Evolutionary conservation across 2,329 filamentous ascomycete genomes (phyloP).

Genomic region (Fusarium sp.): DNA sequence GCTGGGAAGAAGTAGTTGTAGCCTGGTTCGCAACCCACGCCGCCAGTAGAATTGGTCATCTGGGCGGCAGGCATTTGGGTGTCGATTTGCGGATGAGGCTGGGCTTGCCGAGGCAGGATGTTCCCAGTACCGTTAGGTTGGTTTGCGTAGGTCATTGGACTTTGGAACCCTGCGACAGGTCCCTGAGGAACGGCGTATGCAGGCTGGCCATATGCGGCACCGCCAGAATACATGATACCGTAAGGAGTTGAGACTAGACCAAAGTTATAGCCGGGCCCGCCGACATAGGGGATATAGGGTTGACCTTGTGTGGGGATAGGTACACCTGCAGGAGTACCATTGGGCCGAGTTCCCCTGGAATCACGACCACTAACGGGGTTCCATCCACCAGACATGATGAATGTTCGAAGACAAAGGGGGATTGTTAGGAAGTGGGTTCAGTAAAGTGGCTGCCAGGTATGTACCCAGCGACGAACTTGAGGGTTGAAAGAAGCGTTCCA

Average conservation of each 20-base stretch:
- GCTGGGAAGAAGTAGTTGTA: conserved; percentile 72
- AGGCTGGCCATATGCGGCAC: conserved; percentile 13
- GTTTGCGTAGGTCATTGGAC: conserved; percentile 45
- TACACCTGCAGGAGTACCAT: conserved; percentile 49
- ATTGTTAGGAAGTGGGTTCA: conserved; percentile 15
- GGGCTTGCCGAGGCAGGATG: conserved; percentile 53
- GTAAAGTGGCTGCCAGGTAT: conserved; percentile 51
- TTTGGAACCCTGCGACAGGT: conserved; percentile 40
- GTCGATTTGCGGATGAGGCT: conserved; percentile 57
- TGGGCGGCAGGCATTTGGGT: conserved; percentile 62
- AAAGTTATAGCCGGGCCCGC: conserved; percentile 52
- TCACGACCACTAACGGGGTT: conserved; percentile 56
- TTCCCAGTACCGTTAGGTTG: conserved; percentile 55
- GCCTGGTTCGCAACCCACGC: conserved; percentile 68
- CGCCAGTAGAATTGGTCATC: conserved; percentile 67
- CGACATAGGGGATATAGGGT: conserved; percentile 52
- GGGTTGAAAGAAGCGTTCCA: conserved; percentile 52
- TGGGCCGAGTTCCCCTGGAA: conserved; percentile 47
- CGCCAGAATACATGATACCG: conserved; percentile 44
- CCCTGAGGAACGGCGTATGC: conserved; percentile 25
- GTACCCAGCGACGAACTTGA: conserved; percentile 48
- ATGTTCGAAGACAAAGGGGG: neutral
- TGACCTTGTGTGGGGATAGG: conserved; percentile 52
- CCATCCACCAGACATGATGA: conserved; percentile 54
- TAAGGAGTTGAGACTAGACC: conserved; percentile 40